Conservation (phyloP, 2,329 filamentous ascomycete species). For the Aspergillus phoenicis region DNA sequence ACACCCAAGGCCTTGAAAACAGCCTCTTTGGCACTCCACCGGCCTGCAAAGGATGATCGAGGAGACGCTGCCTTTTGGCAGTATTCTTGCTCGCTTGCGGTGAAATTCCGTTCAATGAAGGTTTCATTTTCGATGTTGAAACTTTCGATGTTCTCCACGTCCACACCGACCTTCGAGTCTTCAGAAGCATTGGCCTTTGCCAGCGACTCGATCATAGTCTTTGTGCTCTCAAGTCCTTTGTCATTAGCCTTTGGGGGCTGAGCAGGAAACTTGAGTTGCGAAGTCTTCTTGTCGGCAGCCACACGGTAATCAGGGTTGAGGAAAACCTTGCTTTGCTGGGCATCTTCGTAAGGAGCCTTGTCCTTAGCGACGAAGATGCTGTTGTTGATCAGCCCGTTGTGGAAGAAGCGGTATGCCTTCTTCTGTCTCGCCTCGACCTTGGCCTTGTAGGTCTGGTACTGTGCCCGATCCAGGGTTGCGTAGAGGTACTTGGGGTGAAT, state of each 20-base stretch:
- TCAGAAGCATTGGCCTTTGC: constrained; percentile 64
- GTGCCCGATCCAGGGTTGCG: constrained; percentile 84
- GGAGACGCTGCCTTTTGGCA: constrained; percentile 78
- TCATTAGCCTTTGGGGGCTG: constrained; percentile 67
- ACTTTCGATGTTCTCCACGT: constrained; percentile 84
- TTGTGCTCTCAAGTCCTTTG: constrained; percentile 64
- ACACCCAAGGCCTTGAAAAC: constrained; percentile 98
- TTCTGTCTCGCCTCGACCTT: constrained; percentile 95
- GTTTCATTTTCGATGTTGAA: constrained; percentile 94
- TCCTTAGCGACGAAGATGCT: constrained; percentile 94
- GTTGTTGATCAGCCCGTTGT: constrained; percentile 98
- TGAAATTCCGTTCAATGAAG: constrained; percentile 95
- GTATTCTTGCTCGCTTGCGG: constrained; percentile 78
- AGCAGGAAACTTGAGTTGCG: constrained; percentile 71
- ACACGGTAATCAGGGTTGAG: constrained; percentile 93
- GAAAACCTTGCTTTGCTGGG: constrained; percentile 83
- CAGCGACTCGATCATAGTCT: constrained; percentile 75
- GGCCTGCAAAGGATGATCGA: constrained; percentile 88
- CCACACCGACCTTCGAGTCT: constrained; percentile 84
- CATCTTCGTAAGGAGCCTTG: constrained; percentile 84
- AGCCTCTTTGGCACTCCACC: constrained; percentile 97
- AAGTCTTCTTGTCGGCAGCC: constrained; percentile 79
- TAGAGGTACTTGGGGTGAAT: constrained; percentile 96
- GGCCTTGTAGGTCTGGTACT: constrained; percentile 77
- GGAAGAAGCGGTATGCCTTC: constrained; percentile 98